These are phyloP conservation scores for Nyssa sinensis DNA, from an alignment of 148 eudicot species.

Conservation along the genomic window DNA sequence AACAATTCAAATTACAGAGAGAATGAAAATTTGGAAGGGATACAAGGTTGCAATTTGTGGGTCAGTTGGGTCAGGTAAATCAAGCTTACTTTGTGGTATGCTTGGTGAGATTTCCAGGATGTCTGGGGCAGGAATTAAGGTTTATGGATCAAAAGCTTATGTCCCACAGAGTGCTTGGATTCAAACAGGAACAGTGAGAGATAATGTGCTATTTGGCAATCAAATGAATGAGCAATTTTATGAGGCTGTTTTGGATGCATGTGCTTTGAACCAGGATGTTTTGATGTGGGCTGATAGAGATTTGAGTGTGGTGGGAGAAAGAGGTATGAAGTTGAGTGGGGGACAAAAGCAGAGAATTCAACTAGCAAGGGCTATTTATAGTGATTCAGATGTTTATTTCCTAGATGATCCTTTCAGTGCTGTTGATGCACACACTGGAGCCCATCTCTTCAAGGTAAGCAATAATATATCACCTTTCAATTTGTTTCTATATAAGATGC, in stretches of 20 bases:
- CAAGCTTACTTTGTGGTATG: constrained; percentile 67
- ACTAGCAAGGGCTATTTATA: constrained; percentile 76
- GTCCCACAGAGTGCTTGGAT: constrained; percentile 81
- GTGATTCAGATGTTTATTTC: constrained; percentile 74
- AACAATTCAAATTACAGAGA: constrained; percentile 41
- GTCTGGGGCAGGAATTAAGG: constrained; percentile 52
- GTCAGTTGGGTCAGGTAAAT: constrained; percentile 76
- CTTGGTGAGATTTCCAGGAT: constrained; percentile 66
- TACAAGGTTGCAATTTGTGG: constrained; percentile 72
- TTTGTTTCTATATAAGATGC: neutral
- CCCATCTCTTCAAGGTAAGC: constrained; percentile 78
- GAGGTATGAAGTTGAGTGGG: constrained; percentile 73
- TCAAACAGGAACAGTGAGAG: constrained; percentile 71
- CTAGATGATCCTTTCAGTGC: constrained; percentile 97
- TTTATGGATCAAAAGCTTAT: constrained; percentile 61
- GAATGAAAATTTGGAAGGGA: constrained; percentile 44
- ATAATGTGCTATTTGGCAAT: constrained; percentile 66
- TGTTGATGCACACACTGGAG: constrained; percentile 90
- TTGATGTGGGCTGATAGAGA: constrained; percentile 68
- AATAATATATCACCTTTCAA: neutral
- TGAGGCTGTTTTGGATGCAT: constrained; percentile 58
- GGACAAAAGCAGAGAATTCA: constrained; percentile 90
- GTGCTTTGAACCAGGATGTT: constrained; percentile 60
- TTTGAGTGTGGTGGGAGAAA: constrained; percentile 59
- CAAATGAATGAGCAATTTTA: constrained; percentile 49